phyloP scores from a whole-genome alignment of 139 green algal species.

The Deuterostichococcus epilithicus region DNA sequence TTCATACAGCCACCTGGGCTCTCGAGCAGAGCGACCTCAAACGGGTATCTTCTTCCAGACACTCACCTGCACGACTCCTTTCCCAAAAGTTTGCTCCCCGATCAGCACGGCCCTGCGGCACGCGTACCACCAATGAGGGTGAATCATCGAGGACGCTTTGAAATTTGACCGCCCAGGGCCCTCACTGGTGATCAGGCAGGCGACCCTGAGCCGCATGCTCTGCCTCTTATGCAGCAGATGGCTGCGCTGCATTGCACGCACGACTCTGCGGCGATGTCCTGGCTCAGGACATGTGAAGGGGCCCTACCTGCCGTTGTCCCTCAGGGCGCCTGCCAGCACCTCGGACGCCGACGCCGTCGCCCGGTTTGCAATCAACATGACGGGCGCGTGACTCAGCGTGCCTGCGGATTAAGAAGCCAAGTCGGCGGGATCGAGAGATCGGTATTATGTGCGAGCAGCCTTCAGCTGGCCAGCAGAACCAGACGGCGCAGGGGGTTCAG shows the following conservation, averaged over 20 bases:
- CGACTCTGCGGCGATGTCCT: too few species aligned
- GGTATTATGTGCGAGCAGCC: too few species aligned
- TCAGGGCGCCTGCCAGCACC: slow-evolving; percentile 49
- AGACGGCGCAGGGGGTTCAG: too few species aligned
- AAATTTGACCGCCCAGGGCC: too few species aligned
- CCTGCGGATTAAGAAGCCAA: background rate
- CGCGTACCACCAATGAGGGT: background rate
- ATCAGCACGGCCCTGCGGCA: slow-evolving; percentile 27
- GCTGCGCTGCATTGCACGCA: too few species aligned
- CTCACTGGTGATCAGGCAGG: too few species aligned
- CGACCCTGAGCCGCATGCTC: too few species aligned
- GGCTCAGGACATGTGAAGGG: background rate
- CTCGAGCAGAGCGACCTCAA: background rate
- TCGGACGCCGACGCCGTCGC: slow-evolving; percentile 49
- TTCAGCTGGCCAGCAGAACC: too few species aligned
- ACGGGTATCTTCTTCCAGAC: background rate
- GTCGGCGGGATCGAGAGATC: too few species aligned
- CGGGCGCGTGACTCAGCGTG: slow-evolving; percentile 27
- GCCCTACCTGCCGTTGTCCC: slow-evolving; percentile 36
- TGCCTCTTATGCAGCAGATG: too few species aligned
- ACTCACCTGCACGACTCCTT: slow-evolving; percentile 41
- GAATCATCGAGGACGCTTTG: too few species aligned
- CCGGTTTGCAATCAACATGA: slow-evolving; percentile 51
- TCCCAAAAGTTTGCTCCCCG: slow-evolving; percentile 57
- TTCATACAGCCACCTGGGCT: background rate